These are phyloP conservation scores for Ogataea paradorogensis DNA, from an alignment of 805 yeast genomes.

Conservation along the genomic window DNA sequence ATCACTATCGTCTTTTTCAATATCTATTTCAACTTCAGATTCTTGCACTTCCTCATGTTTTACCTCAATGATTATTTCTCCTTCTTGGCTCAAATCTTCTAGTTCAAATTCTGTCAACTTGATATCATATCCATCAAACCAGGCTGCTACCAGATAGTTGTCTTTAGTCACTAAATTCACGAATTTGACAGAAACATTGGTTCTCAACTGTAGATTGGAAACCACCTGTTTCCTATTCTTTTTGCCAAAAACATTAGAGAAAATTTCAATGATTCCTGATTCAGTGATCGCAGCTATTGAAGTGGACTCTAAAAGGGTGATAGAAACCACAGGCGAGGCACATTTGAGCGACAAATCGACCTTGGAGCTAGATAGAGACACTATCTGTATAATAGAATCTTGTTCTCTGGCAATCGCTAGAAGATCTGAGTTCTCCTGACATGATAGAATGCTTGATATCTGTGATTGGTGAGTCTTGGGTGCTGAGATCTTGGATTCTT, in stretches of 20 bases:
- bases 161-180: constrained; percentile 9
- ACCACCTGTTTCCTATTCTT: constrained; percentile 20
- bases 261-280: constrained; percentile 26
- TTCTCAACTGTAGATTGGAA: constrained; percentile 15
- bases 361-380: constrained; percentile 31
- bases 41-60: constrained; percentile 10
- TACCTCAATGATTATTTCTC: constrained; percentile 20
- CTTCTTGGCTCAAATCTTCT: constrained; percentile 31
- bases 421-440: constrained; percentile 31
- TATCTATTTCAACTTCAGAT: constrained; percentile 9
- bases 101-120: constrained; percentile 30
- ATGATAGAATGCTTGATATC: constrained; percentile 36
- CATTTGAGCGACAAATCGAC: constrained; percentile 34
- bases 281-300: constrained; percentile 30
- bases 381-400: constrained; percentile 33
- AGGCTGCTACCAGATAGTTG: constrained; percentile 19
- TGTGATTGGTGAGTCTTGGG: constrained; percentile 33
- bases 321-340: constrained; percentile 31
- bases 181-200: constrained; percentile 18
- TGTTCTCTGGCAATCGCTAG: constrained; percentile 34
- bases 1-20: constrained; percentile 17
- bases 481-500: constrained; percentile 32
- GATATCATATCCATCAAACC: constrained; percentile 29
- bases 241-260: constrained; percentile 19
- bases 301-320: constrained; percentile 31